Percentiles rank a stretch among this genome's conserved stretches.
These are phyloP conservation scores for Antrodiella citrinella DNA, from an alignment of 768 basidiomycete genomes.

Conservation along the genomic window DNA sequence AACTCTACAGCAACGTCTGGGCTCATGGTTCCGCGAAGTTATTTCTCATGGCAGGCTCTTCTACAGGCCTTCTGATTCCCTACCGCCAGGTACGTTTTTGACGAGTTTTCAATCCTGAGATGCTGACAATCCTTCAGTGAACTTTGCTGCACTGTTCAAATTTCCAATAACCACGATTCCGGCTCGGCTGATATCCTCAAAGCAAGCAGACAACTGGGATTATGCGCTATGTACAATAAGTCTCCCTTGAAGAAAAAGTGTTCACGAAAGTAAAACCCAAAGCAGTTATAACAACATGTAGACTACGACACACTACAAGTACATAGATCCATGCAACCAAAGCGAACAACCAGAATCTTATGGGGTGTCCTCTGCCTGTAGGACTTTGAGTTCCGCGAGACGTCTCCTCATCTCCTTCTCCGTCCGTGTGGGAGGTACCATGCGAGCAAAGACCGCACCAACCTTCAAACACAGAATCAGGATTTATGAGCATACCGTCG, in stretches of 20 bases:
- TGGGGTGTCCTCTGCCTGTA: conserved; percentile 49
- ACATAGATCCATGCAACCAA: not conserved
- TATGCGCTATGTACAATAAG: conserved; percentile 43
- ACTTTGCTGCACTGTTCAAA: no score
- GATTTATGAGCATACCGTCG: not conserved
- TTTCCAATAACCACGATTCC: conserved; percentile 44
- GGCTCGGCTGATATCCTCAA: conserved; percentile 40
- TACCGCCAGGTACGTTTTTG: conserved; percentile 22
- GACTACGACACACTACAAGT: not conserved
- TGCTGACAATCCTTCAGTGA: conserved; percentile 14
- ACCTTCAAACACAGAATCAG: conserved; percentile 23
- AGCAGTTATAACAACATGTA: not conserved
- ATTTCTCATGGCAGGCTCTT: conserved; percentile 41
- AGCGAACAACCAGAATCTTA: conserved; percentile 10
- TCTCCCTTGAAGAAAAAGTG: not conserved
- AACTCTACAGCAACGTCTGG: not conserved
- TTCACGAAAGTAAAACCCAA: no score
- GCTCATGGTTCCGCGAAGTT: not conserved
- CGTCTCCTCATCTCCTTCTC: conserved; percentile 86
- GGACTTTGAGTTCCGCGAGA: conserved; percentile 69
- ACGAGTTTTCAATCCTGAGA: not conserved
- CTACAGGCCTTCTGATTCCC: conserved; percentile 25
- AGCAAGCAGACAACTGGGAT: conserved; percentile 41
- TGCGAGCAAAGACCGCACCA: conserved; percentile 71
- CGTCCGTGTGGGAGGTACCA: conserved; percentile 82